Base-by-base conservation (phyloP, 352 stramenopile genomes). In the Globisporangium megalacanthum region DNA sequence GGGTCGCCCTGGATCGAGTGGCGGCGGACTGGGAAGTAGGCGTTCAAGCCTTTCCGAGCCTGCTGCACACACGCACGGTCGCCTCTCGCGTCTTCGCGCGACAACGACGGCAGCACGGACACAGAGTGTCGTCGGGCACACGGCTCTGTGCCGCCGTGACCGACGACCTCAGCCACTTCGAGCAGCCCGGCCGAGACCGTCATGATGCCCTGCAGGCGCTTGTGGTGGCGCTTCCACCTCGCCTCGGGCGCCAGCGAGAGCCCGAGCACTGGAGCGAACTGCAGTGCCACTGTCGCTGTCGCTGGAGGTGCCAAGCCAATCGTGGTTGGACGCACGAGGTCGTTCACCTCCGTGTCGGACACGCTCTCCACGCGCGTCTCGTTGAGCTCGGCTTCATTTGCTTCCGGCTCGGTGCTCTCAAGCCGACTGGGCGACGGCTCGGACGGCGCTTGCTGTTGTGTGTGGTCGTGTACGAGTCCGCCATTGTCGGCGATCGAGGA, bases 181-280 rank as follows among this genome's bases (percentile, higher is more conserved):
- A 61, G 51, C 51, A 62, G 73, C 9, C 54, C 58, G 8, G 60
- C 61, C 35, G 70, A 45, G 33, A 76, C 77, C 33, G 69, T 59
- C 52, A 70, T 63, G n/a, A 79, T 64, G 15, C 68, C 73, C 7
- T 69, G 68, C 49, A 82, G 55, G 9, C 73, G 68, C 39, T 77
- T 82, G 47, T 72, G 63, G 42, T 82, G 70, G 1, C 55, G 59
- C 36, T 73, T 70, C 73, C 73, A 82, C 15, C 61, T 65, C 3
- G 70, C 44, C 42, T 82, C 70, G 19, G 51, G 66, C 49, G 48
- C 56, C 15, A 61, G 42, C 52, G 72, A 70, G 17, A 76, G 39
- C 0, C 52, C n/a, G 33, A 56, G 31, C 4, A 25, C 36, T 13
- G 36, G 25, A 13, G 22, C 22, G 20, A 6, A 3, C 2, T 8